Base-by-base conservation (phyloP, 805 yeast species). In the Saccharomycopsis babjevae region DNA sequence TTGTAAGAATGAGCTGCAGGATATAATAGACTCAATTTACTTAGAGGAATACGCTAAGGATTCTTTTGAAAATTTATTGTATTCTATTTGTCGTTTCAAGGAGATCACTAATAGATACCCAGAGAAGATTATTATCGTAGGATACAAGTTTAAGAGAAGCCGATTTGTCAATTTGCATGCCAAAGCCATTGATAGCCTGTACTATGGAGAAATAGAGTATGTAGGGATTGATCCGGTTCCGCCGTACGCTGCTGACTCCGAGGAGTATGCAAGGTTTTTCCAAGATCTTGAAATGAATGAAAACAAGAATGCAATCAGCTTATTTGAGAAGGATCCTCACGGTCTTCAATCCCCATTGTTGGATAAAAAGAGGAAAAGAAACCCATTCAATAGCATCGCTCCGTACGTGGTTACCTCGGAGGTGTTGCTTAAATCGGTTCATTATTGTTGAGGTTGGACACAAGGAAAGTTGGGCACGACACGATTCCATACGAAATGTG, bases 11-110 rank as follows among this genome's bases (percentile, higher is more conserved):
- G 43, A 64, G 61, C 28, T 34, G 20, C 43, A 30, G 5, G 25
- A 20, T 6, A 55, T 68, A 13, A 22, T 66, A 20, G 58, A 66
- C 11, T 57, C 74, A 56, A 71, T 85, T 0, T 63, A 75, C 5
- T 72, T 83, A 1, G 96, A 89, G 67, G 92, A 86, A 66, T 85
- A 71, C 69, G 90, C 96, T 0, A 73, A 89, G 46, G 96, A 89
- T 70, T 87, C 94, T 1, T 85, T 85, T 68, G 96, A 89, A 68
- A 89, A 89, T 70, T 79, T 88, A 5, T 62, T 87, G 2, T 87
- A 82, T 69, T 82, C 86, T 65, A 65, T 86, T 1, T 75, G 80
- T 40, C 72, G 83, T 58, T 88, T 77, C 68, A 69, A 78, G 36
- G 83, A 84, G 64, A 62, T 77, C 1, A 69, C 73, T 3, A 74